phyloP scores from a whole-genome alignment of 208 protist species.

The Acanthamoeba triangularis region DNA sequence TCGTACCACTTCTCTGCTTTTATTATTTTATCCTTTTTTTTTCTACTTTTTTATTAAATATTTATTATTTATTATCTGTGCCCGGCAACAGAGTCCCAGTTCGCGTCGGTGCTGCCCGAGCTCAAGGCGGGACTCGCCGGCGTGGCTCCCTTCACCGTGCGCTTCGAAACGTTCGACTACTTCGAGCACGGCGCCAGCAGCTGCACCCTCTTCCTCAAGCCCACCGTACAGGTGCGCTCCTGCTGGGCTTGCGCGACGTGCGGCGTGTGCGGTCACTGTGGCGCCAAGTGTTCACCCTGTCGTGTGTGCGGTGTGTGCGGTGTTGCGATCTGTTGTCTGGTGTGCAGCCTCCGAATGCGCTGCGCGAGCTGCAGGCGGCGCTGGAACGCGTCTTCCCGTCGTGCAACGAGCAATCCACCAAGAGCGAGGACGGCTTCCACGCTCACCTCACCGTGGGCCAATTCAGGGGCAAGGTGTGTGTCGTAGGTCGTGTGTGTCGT shows the following conservation, averaged over 20 bases:
- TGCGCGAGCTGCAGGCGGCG: constrained; percentile 74
- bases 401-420: constrained; percentile 78
- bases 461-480: constrained; percentile 75
- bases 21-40: neutral
- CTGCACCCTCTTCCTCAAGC: constrained; percentile 56
- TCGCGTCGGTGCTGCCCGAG: neutral
- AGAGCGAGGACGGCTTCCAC: constrained; percentile 75
- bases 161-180: constrained; percentile 70
- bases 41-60: neutral
- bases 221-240: constrained; percentile 1
- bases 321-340: neutral
- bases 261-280: too few species aligned
- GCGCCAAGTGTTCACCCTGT: too few species aligned
- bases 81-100: neutral
- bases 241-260: neutral
- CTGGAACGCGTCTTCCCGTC: constrained; percentile 71
- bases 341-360: constrained; percentile 58
- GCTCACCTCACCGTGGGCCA: constrained; percentile 88
- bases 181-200: constrained; percentile 70
- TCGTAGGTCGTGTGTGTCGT: neutral
- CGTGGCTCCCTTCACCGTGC: constrained; percentile 35
- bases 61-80: neutral
- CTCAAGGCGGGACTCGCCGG: neutral
- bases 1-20: neutral
- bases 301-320: too few species aligned